phyloP scores from a whole-genome alignment of 2,329 filamentous ascomycete genomes.

The Tolypocladium endophyticum region DNA sequence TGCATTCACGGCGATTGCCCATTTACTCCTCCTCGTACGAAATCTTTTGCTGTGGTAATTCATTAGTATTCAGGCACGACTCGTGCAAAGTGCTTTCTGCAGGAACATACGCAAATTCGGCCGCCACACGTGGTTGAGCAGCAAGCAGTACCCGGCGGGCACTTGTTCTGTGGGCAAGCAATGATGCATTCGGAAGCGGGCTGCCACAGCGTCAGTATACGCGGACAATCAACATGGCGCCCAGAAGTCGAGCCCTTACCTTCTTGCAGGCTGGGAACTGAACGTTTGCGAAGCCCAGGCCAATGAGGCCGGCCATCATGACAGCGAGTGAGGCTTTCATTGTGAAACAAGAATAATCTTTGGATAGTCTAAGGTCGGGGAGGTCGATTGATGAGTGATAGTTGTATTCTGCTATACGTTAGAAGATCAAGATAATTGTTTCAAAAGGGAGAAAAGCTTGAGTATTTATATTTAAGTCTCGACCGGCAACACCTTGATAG shows the following conservation, averaged over 20 bases:
- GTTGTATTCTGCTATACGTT: neutral
- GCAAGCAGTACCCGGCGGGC: neutral
- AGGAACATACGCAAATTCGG: neutral
- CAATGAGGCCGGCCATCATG: neutral
- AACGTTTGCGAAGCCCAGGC: neutral
- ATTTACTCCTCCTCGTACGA: neutral
- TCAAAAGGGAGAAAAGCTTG: neutral
- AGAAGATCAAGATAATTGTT: neutral
- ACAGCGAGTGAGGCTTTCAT: neutral
- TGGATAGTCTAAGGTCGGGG: no score
- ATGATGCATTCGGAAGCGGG: neutral
- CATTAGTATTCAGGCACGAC: neutral
- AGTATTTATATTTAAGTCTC: neutral
- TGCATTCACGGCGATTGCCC: neutral
- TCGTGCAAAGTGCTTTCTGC: neutral
- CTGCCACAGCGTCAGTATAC: neutral
- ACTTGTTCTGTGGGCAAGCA: neutral
- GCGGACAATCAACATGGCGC: neutral
- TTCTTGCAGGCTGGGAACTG: neutral
- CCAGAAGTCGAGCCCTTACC: neutral
- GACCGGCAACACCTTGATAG: neutral
- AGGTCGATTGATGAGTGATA: neutral
- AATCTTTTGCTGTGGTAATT: neutral
- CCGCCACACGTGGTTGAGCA: neutral
- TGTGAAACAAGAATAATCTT: no score